A percentile compares a stretch with the other conserved stretches of the same genome.
Evolutionary conservation across 164 flowering plant genomes (phyloP).

Genomic region (Tetrastigma voinierianum): DNA sequence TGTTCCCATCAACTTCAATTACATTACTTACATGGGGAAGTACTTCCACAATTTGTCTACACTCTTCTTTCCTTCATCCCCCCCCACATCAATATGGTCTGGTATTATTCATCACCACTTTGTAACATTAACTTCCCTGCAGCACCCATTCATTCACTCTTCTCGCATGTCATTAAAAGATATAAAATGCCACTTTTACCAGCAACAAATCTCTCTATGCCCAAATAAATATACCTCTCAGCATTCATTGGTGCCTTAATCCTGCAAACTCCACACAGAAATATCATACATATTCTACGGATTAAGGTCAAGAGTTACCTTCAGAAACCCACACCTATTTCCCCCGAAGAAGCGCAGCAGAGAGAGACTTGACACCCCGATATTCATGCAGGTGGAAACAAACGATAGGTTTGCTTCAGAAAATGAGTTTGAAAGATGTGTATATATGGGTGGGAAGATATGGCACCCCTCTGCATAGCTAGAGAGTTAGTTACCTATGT

Average conservation of each 20-base stretch:
- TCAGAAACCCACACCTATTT: not conserved
- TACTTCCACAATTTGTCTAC: not conserved
- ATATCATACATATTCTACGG: conserved; percentile 5
- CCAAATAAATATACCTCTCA: not conserved
- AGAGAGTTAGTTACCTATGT: conserved; percentile 7
- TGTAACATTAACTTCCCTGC: not conserved
- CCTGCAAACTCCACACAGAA: conserved; percentile 14
- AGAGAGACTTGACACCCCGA: not conserved
- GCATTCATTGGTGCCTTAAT: not conserved
- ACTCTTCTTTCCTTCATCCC: no score
- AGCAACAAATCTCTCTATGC: not conserved
- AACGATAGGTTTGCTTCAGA: not conserved
- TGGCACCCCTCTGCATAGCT: conserved; percentile 1
- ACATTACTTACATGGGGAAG: no score
- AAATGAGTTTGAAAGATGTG: not conserved
- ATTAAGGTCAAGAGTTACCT: conserved; percentile 16
- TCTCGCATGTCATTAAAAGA: not conserved
- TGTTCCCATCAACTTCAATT: not conserved
- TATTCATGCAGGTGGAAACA: conserved; percentile 8
- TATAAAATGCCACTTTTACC: not conserved
- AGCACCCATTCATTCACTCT: not conserved
- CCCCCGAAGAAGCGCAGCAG: not conserved
- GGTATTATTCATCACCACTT: not conserved
- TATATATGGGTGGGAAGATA: conserved; percentile 1
- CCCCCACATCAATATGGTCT: no score